Conservation (phyloP, 352 stramenopile genomes). For the Phytophthora hybrid region DNA sequence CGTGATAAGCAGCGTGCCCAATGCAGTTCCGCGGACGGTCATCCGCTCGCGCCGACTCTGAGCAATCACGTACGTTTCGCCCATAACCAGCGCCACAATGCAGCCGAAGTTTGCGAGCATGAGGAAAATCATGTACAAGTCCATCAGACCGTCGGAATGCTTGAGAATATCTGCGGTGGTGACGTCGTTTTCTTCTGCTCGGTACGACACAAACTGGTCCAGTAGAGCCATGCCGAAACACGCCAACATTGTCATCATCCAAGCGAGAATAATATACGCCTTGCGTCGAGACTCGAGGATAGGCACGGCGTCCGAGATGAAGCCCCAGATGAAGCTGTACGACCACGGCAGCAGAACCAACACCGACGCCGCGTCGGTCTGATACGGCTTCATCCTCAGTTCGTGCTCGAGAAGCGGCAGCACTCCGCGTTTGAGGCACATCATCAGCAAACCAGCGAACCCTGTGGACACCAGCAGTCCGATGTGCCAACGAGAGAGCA, state of each 20-base stretch:
- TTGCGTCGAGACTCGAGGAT: constrained; percentile 78
- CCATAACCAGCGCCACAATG: constrained; percentile 51
- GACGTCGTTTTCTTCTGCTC: constrained; percentile 28
- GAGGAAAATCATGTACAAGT: constrained; percentile 46
- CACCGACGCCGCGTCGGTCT: constrained; percentile 47
- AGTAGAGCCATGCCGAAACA: constrained; percentile 51
- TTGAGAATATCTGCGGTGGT: constrained; percentile 25
- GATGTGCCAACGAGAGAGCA: constrained; percentile 38
- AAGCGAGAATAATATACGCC: constrained; percentile 84
- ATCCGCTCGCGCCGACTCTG: constrained; percentile 47
- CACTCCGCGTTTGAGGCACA: constrained; percentile 51
- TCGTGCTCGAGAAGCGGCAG: constrained; percentile 48
- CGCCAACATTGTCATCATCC: constrained; percentile 42
- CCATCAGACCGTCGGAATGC: constrained; percentile 34
- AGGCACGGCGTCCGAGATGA: constrained; percentile 80
- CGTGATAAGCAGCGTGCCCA: constrained; percentile 45
- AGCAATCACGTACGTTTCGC: constrained; percentile 54
- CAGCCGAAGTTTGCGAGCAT: constrained; percentile 53
- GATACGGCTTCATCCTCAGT: constrained; percentile 48
- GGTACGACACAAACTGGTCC: constrained; percentile 41
- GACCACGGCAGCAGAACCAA: constrained; percentile 54
- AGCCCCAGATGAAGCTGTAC: constrained; percentile 82
- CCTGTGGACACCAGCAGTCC: constrained; percentile 49
- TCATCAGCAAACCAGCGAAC: constrained; percentile 53
- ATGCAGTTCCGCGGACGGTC: constrained; percentile 37